These are phyloP conservation scores for Nepenthes gracilis DNA, from an alignment of 148 eudicot species.

Conservation along the genomic window DNA sequence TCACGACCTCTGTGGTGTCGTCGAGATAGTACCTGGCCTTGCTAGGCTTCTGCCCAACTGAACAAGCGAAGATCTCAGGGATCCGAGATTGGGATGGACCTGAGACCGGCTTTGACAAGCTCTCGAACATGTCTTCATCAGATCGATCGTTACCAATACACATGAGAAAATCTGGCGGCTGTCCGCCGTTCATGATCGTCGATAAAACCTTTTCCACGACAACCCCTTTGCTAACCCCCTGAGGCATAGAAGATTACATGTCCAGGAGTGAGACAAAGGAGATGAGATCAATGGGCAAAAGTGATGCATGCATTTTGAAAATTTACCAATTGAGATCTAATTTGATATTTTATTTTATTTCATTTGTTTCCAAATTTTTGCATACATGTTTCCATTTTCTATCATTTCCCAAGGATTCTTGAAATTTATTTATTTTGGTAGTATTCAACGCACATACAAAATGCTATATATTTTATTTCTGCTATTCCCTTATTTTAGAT, in stretches of 20 bases:
- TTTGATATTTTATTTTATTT: no score
- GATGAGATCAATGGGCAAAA: neutral
- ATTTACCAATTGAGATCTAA: no score
- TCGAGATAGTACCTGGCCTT: conserved; percentile 82
- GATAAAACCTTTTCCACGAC: conserved; percentile 59
- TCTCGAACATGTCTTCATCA: conserved; percentile 87
- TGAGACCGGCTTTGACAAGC: conserved; percentile 37
- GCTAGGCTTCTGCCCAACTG: conserved; percentile 89
- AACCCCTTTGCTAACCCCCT: conserved; percentile 78
- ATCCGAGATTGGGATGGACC: conserved; percentile 16
- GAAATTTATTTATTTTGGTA: neutral
- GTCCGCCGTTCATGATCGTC: conserved; percentile 23
- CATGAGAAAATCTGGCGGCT: conserved; percentile 58
- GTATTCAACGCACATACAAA: no score
- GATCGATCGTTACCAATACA: conserved; percentile 83
- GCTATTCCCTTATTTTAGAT: no score
- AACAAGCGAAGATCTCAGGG: conserved; percentile 69
- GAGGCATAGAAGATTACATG: conserved; percentile 7
- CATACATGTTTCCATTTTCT: neutral
- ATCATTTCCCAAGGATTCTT: neutral
- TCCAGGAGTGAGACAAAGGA: neutral
- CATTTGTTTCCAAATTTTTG: neutral
- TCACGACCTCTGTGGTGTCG: conserved; percentile 44
- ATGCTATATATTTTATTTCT: no score
- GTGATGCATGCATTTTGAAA: no score